These are phyloP conservation scores for Vigna hirtella DNA, from an alignment of 306 rosid species.

Conservation along the genomic window DNA sequence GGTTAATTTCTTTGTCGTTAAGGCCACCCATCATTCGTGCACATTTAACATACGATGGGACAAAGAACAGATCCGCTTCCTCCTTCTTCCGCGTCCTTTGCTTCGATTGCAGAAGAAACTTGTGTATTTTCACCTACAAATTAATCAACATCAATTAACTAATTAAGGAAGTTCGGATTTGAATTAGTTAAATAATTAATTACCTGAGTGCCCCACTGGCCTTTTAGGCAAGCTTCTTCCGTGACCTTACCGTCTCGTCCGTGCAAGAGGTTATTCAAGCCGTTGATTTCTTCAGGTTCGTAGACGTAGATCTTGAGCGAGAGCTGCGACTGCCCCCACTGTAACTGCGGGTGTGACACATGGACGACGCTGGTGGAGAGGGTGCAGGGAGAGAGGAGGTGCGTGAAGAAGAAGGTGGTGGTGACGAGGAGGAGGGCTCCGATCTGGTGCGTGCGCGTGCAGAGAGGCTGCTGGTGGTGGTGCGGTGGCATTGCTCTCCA, in stretches of 20 bases:
- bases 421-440: conserved; percentile 69
- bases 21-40: conserved; percentile 94
- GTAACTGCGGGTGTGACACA: conserved; percentile 36
- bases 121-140: conserved; percentile 91
- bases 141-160: neutral
- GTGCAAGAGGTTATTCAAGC: conserved; percentile 66
- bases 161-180: neutral
- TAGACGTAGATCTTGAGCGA: conserved; percentile 88
- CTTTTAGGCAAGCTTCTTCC: conserved; percentile 70
- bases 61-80: conserved; percentile 92
- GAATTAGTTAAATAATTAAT: conserved; percentile 57
- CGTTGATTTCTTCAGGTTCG: conserved; percentile 73
- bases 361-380: conserved; percentile 38
- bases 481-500: conserved; percentile 46
- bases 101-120: conserved; percentile 68
- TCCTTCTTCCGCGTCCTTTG: conserved; percentile 77
- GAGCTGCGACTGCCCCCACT: conserved; percentile 62
- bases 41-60: conserved; percentile 88
- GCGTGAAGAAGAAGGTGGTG: conserved; percentile 71
- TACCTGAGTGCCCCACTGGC: conserved; percentile 99
- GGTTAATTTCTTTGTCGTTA: conserved; percentile 82
- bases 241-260: conserved; percentile 78
- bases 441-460: conserved; percentile 90
- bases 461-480: conserved; percentile 50
- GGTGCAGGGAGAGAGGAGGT: conserved; percentile 57